Evolutionary conservation across 208 protist genomes (phyloP).

Genomic region (Vickermania spadyakhi): DNA sequence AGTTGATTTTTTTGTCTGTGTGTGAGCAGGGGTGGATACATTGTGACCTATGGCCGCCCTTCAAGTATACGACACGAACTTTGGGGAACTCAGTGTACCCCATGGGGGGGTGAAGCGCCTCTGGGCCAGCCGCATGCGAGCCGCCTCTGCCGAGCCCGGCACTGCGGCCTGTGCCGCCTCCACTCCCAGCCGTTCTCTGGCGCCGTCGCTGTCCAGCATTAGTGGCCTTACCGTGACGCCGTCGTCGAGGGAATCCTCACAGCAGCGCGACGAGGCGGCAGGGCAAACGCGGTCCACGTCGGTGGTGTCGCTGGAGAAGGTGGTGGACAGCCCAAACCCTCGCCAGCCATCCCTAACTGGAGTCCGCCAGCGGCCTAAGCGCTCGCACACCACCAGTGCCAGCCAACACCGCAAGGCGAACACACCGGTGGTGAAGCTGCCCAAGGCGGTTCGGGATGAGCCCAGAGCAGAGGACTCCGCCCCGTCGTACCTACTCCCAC

Average conservation of each 20-base stretch:
- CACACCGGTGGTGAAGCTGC: constrained; percentile 40
- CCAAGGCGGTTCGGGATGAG: constrained; percentile 37
- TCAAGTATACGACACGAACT: background rate
- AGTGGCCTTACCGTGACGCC: constrained; percentile 10
- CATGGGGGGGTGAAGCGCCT: constrained; percentile 12
- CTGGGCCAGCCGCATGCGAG: constrained; percentile 22
- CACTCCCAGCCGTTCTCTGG: background rate
- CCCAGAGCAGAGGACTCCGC: constrained; percentile 32
- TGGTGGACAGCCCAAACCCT: background rate
- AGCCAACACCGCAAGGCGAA: background rate
- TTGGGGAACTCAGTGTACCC: background rate
- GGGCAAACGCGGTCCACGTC: too few relatives aligned
- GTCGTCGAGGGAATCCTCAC: constrained; percentile 1
- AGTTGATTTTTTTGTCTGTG: too few relatives aligned
- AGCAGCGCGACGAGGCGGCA: constrained; percentile 3
- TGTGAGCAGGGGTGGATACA: background rate
- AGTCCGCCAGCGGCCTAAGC: background rate
- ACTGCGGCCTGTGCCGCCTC: constrained; percentile 1
- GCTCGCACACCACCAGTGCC: background rate
- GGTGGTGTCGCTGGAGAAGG: background rate
- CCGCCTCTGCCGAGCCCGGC: background rate
- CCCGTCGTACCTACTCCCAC: constrained; percentile 11
- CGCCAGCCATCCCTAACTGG: background rate
- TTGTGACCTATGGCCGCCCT: background rate
- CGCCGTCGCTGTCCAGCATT: background rate